These are phyloP conservation scores for Suillus ampliporus DNA, from an alignment of 768 basidiomycete species.

Conservation along the genomic window DNA sequence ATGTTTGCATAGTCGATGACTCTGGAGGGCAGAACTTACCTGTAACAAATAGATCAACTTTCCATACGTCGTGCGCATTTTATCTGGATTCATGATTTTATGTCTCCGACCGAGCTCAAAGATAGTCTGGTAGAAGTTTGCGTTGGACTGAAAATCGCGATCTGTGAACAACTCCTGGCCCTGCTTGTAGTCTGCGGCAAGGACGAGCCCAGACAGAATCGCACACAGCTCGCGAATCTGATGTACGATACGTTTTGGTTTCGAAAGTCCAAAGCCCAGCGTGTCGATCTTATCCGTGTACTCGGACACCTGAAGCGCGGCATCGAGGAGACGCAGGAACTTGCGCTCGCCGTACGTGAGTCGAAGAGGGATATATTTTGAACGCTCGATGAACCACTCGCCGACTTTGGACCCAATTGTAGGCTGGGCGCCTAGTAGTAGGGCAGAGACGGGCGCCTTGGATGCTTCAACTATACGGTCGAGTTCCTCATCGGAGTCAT, in stretches of 20 bases:
- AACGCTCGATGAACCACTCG: conserved; percentile 85
- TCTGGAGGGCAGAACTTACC: conserved; percentile 43
- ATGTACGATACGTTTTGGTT: conserved; percentile 85
- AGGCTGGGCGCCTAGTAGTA: conserved; percentile 61
- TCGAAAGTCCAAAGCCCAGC: conserved; percentile 75
- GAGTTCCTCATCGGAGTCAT: conserved; percentile 42
- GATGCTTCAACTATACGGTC: conserved; percentile 42
- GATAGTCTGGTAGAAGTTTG: conserved; percentile 77
- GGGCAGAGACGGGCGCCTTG: conserved; percentile 23
- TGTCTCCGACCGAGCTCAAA: conserved; percentile 86
- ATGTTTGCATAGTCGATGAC: neutral
- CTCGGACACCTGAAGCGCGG: conserved; percentile 83
- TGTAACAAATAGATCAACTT: conserved; percentile 85
- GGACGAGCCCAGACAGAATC: conserved; percentile 82
- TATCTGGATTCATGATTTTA: conserved; percentile 93
- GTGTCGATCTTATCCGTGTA: conserved; percentile 93
- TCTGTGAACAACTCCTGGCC: conserved; percentile 88
- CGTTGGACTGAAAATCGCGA: conserved; percentile 81
- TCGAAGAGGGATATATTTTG: conserved; percentile 82
- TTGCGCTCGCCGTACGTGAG: conserved; percentile 79
- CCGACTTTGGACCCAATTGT: conserved; percentile 65
- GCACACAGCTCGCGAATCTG: conserved; percentile 89
- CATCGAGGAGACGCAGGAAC: conserved; percentile 83
- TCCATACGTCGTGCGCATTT: conserved; percentile 89
- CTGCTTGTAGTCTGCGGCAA: conserved; percentile 85